Evolutionary conservation across 768 basidiomycete species (phyloP).

Genomic region (Heimioporus sp.): DNA sequence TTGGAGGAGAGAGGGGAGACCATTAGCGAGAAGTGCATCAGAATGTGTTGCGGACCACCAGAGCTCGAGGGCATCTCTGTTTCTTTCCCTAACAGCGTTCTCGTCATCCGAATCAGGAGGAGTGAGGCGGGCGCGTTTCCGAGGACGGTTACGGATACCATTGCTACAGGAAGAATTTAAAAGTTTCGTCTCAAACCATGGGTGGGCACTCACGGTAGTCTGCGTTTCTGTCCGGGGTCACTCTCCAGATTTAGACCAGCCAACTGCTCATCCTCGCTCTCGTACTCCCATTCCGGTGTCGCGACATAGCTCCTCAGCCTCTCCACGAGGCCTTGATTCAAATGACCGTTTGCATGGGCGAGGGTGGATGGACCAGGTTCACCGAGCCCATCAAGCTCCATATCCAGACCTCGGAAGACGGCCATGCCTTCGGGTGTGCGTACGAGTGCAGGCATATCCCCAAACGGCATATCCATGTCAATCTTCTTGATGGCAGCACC

Average conservation of each 20-base stretch:
- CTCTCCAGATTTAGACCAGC: constrained; percentile 27
- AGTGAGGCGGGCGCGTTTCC: constrained; percentile 59
- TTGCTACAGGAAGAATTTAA: constrained; percentile 15
- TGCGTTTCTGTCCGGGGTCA: constrained; percentile 61
- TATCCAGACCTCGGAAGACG: constrained; percentile 59
- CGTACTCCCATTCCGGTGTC: constrained; percentile 34
- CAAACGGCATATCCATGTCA: constrained; percentile 49
- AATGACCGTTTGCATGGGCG: constrained; percentile 31
- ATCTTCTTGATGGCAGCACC: constrained; percentile 12
- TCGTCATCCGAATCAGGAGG: constrained; percentile 39
- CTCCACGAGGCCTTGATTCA: constrained; percentile 14
- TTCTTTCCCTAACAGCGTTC: constrained; percentile 28
- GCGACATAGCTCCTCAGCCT: constrained; percentile 19
- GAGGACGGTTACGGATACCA: constrained; percentile 41
- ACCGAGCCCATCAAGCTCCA: constrained; percentile 41
- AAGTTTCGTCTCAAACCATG: neutral
- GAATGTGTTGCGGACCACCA: constrained; percentile 79
- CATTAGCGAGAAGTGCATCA: constrained; percentile 59
- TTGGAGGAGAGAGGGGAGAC: constrained; percentile 52
- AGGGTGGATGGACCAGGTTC: constrained; percentile 35
- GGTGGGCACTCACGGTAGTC: constrained; percentile 29
- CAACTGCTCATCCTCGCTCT: constrained; percentile 33
- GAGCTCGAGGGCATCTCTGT: constrained; percentile 46
- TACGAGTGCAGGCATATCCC: constrained; percentile 63
- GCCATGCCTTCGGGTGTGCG: constrained; percentile 78